Percentiles rank a stretch among this genome's conserved stretches.
These are phyloP conservation scores for Apodospora peruviana DNA, from an alignment of 495 filamentous ascomycete species.

Conservation along the genomic window DNA sequence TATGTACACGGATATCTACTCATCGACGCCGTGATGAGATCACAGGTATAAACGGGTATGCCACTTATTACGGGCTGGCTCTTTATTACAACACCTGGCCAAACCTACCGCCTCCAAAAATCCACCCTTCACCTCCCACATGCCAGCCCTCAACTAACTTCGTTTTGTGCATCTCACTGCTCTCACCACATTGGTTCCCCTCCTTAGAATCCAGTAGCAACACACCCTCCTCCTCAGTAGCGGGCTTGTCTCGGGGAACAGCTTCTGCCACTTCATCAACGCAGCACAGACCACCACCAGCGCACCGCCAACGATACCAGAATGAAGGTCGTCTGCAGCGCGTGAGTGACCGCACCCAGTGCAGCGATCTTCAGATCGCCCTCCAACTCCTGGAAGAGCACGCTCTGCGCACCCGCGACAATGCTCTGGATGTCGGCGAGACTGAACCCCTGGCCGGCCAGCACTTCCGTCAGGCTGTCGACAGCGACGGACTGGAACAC, in stretches of 20 bases:
- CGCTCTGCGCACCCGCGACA: conserved; percentile 41
- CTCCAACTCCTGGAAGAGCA: conserved; percentile 31
- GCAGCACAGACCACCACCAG: conserved; percentile 36
- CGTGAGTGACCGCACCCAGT: conserved; percentile 40
- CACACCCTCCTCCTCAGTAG: not conserved
- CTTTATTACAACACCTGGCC: too few species aligned
- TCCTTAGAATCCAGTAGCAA: too few species aligned
- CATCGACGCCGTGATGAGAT: too few species aligned
- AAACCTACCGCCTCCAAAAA: too few species aligned
- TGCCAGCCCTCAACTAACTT: too few species aligned
- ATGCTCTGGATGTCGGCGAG: conserved; percentile 35
- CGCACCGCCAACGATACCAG: conserved; percentile 44
- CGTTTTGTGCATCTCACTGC: too few species aligned
- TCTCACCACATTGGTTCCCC: too few species aligned
- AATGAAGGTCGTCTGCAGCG: conserved; percentile 46
- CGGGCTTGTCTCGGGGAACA: conserved; percentile 26
- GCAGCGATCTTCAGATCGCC: conserved; percentile 29
- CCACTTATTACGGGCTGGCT: too few species aligned
- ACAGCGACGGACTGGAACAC: conserved; percentile 48
- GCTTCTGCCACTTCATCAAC: conserved; percentile 50
- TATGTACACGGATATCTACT: too few species aligned
- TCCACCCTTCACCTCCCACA: too few species aligned
- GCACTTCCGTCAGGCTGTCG: conserved; percentile 22
- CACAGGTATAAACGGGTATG: too few species aligned
- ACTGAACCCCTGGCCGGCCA: conserved; percentile 27